Evolutionary conservation across 2,329 filamentous ascomycete species (phyloP), one percentile per base, ranked within the genome.

Genomic region (Neofusicoccum sp.): DNA sequence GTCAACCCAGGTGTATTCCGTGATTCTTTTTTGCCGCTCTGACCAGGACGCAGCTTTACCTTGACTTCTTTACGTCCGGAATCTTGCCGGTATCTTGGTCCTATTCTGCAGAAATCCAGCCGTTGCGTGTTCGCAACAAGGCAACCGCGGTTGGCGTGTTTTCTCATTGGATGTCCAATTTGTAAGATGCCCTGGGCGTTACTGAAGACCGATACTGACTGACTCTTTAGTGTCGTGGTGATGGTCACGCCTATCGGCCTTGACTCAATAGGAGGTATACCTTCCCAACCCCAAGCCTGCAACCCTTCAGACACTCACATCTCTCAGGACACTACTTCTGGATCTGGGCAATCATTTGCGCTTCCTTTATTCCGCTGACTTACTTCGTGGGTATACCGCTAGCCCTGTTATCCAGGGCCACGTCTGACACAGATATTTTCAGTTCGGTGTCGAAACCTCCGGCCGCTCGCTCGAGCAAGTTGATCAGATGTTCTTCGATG

Each of bases 11-110:
- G 3, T 1, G 6, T 6, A 6, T 14, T 2, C 11, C 14, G 1
- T 1, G 6, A 6, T 7, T 3, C 31, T 16, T 3, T n/a, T 28
- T n/a, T n/a, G n/a, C n/a, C n/a, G n/a, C n/a, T 4, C 49, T 54
- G 7, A 54, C 2, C 30, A 12, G 6, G 3, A 1, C 26, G 6
- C 14, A 54, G 49, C 26, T 54, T 1, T 54, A 54, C n/a, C 49
- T 54, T 34, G 68, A 68, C 56, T 72, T 65, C 66, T 67, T 71
- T 8, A 67, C 69, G 6, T 68, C 66, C 33, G 68, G 66, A 6
- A 63, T 68, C 36, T 61, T 74, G 11, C 72, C 72, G 0, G 72
- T 75, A n/a, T 74, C 72, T 6, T 58, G 54, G 54, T 58, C 54
- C 40, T 58, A 58, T 28, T 58, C 54, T 4, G 54, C 54, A 38